Conservation (phyloP, 805 yeast genomes). For the Peterozyma xylosa region DNA sequence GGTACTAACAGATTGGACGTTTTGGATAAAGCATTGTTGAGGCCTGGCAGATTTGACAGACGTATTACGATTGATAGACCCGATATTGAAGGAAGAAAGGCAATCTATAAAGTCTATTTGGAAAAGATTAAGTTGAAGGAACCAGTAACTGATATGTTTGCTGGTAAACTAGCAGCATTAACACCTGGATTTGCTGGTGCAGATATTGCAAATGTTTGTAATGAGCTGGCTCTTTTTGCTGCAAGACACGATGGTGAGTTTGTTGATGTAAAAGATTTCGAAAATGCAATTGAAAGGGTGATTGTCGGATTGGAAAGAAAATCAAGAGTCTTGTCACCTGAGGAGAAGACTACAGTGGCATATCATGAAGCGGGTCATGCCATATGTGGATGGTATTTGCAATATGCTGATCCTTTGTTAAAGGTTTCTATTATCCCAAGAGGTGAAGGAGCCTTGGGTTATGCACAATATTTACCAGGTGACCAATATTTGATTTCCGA, state of each 20-base stretch:
- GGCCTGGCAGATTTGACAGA: constrained; percentile 98
- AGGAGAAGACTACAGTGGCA: constrained; percentile 87
- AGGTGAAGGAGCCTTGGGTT: constrained; percentile 95
- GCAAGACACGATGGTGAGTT: constrained; percentile 73
- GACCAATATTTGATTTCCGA: constrained; percentile 77
- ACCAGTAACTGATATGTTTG: constrained; percentile 44
- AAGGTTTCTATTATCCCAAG: constrained; percentile 96
- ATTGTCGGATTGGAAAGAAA: constrained; percentile 94
- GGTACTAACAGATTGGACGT: constrained; percentile 97
- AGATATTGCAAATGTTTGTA: constrained; percentile 93
- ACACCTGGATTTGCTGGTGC: constrained; percentile 99
- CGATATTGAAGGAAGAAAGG: constrained; percentile 91
- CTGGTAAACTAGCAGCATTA: constrained; percentile 87
- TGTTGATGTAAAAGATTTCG: constrained; percentile 78
- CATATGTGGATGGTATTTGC: constrained; percentile 92
- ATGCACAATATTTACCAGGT: constrained; percentile 94
- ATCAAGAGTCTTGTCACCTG: constrained; percentile 72
- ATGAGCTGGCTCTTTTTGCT: constrained; percentile 95
- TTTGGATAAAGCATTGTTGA: constrained; percentile 82
- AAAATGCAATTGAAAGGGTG: constrained; percentile 94
- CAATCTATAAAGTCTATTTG: constrained; percentile 83
- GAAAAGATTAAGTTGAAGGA: constrained; percentile 52
- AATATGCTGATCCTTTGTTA: constrained; percentile 85
- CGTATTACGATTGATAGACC: constrained; percentile 90
- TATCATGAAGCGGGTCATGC: constrained; percentile 99